phyloP scores from a whole-genome alignment of 257 asterid species.

The Orobanche coerulescens region DNA sequence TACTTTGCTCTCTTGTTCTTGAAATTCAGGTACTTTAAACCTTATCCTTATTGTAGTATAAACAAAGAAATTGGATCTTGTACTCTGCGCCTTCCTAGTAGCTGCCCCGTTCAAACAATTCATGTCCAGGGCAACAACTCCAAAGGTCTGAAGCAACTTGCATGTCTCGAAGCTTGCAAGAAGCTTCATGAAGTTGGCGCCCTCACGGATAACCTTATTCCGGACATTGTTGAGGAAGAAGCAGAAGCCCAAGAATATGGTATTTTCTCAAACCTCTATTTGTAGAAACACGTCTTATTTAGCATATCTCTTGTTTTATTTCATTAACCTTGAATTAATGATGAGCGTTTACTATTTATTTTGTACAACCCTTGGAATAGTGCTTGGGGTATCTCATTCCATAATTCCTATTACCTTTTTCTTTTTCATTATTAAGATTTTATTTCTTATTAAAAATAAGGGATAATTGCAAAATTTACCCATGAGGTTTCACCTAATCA shows the following conservation, averaged over 20 bases:
- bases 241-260: conserved; percentile 37
- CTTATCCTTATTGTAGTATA: conserved; percentile 51
- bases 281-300: no score
- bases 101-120: conserved; percentile 48
- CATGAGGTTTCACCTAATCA: no score
- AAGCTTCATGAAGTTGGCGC: conserved; percentile 62
- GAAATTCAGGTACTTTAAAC: conserved; percentile 58
- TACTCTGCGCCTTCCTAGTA: conserved; percentile 55
- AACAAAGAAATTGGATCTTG: conserved; percentile 39
- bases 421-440: neutral
- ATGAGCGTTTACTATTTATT: no score
- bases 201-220: conserved; percentile 66
- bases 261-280: conserved; percentile 18
- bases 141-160: conserved; percentile 54
- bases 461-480: no score
- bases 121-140: conserved; percentile 31
- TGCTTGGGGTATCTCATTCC: no score
- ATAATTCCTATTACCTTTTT: neutral
- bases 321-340: neutral
- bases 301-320: no score
- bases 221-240: conserved; percentile 59
- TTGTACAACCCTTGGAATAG: no score
- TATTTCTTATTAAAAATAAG: no score
- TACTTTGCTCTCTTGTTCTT: neutral
- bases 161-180: conserved; percentile 79